These are phyloP conservation scores for Rhynchospora tenuis DNA, from an alignment of 176 grass and related monocot species.

Conservation along the genomic window DNA sequence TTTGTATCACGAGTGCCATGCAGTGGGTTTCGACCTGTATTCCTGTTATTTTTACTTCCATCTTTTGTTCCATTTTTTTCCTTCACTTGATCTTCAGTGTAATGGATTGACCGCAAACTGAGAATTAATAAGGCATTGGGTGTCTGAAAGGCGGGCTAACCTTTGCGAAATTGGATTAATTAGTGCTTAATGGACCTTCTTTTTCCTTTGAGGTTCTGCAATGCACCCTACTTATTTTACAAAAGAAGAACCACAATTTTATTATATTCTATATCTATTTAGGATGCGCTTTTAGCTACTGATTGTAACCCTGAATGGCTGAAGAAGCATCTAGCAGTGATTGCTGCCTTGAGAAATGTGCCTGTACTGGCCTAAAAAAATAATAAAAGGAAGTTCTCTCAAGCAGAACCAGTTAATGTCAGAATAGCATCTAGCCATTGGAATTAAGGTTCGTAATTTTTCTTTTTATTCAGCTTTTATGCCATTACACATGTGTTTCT, in stretches of 20 bases:
- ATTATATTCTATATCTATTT: background rate
- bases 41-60: background rate
- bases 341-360: no score
- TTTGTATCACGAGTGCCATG: background rate
- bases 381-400: conserved; percentile 40
- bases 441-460: conserved; percentile 50
- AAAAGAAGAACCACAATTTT: background rate
- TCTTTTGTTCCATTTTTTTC: background rate
- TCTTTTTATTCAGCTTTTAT: background rate
- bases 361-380: no score
- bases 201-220: background rate
- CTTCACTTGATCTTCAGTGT: background rate
- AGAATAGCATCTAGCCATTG: conserved; percentile 67
- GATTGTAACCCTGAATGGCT: conserved; percentile 88
- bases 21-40: background rate
- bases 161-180: no score
- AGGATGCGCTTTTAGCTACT: conserved; percentile 63
- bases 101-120: background rate
- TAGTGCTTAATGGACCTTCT: no score
- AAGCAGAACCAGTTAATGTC: conserved; percentile 60
- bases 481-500: background rate
- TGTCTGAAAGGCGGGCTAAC: no score
- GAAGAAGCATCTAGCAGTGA: background rate
- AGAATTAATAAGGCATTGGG: background rate
- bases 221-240: background rate